phyloP scores from a whole-genome alignment of 2,329 filamentous ascomycete genomes.

The Neonectria magnoliae region DNA sequence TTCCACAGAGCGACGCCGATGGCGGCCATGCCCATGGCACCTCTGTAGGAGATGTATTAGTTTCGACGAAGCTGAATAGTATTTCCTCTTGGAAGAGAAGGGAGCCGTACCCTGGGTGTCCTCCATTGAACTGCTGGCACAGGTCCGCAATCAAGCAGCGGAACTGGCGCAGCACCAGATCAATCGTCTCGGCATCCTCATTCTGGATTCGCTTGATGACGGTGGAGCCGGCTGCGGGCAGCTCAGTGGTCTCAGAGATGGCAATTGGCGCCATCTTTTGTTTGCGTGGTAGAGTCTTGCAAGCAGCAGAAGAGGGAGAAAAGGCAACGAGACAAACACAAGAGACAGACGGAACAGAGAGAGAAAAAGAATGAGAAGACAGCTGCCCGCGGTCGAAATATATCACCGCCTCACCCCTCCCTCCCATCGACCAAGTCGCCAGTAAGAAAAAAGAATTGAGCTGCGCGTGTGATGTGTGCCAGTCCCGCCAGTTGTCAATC shows the following conservation, averaged over 20 bases:
- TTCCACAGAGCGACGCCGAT: conserved; percentile 70
- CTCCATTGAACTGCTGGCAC: conserved; percentile 75
- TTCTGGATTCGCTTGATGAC: conserved; percentile 41
- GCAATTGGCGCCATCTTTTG: conserved; percentile 41
- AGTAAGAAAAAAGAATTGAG: conserved; percentile 3
- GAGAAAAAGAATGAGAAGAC: too few species aligned
- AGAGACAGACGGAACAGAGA: background rate
- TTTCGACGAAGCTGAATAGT: background rate
- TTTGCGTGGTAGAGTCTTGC: background rate
- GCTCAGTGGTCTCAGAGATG: conserved; percentile 31
- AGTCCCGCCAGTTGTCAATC: background rate
- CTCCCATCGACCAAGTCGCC: background rate
- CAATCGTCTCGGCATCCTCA: conserved; percentile 44
- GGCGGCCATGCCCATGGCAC: conserved; percentile 68
- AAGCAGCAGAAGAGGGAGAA: background rate
- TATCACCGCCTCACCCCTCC: conserved; percentile 18
- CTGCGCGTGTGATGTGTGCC: conserved; percentile 21
- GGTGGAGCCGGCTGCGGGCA: conserved; percentile 28
- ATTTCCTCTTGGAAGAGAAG: background rate
- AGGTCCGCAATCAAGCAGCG: conserved; percentile 73
- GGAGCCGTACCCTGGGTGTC: conserved; percentile 68
- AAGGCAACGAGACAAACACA: background rate
- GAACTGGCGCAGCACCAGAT: conserved; percentile 68
- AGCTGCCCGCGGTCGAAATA: conserved; percentile 9
- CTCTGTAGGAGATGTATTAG: conserved; percentile 30